These are phyloP conservation scores for Luvunga scandens DNA, from an alignment of 345 rosid species.

Conservation along the genomic window DNA sequence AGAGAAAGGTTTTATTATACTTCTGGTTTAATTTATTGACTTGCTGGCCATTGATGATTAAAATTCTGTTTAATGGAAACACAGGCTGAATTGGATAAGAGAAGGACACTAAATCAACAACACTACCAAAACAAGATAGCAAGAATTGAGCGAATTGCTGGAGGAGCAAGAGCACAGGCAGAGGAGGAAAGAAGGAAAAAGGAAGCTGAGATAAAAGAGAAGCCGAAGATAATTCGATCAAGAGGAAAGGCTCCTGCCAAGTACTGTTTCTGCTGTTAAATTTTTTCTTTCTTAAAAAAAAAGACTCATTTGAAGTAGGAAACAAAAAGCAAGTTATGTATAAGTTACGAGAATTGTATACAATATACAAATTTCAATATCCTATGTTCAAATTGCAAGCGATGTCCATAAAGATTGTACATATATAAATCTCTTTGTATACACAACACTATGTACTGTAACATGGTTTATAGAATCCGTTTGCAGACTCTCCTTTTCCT, in stretches of 20 bases:
- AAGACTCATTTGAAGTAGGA: not conserved
- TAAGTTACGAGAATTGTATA: not conserved
- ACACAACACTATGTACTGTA: not conserved
- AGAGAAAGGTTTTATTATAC: constrained; percentile 41
- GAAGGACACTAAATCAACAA: constrained; percentile 36
- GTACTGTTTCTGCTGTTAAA: constrained; percentile 54
- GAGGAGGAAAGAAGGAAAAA: constrained; percentile 59
- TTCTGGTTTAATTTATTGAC: not conserved
- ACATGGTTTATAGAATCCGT: not conserved
- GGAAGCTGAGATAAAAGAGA: constrained; percentile 50
- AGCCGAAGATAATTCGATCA: constrained; percentile 41
- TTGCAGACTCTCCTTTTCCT: not conserved
- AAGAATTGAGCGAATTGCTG: constrained; percentile 50
- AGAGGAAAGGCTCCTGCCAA: constrained; percentile 35
- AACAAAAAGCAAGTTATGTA: not conserved
- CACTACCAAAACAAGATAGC: constrained; percentile 57
- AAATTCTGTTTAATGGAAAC: constrained; percentile 1
- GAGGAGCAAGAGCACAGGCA: constrained; percentile 53
- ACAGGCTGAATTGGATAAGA: constrained; percentile 65
- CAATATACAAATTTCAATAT: not conserved
- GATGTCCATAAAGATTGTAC: not conserved
- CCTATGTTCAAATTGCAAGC: not conserved
- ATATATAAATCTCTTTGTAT: not conserved
- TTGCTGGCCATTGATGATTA: not conserved
- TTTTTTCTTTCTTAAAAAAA: not conserved